Base-by-base conservation (phyloP, 805 yeast genomes). In the Hanseniaspora valbyensis region DNA sequence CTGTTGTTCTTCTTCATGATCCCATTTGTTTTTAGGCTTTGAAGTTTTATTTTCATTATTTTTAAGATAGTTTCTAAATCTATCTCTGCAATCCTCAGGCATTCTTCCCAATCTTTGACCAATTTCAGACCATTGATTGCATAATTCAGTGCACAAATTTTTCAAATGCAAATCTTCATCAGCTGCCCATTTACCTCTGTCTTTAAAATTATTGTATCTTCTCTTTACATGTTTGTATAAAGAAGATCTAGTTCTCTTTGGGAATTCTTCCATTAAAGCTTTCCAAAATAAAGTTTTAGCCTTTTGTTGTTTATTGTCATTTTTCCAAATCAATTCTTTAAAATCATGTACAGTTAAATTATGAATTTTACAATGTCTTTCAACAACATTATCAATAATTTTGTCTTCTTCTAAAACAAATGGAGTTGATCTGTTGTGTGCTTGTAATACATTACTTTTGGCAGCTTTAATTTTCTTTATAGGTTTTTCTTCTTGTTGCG, bases 11-110 rank as follows among this genome's bases (percentile, higher is more conserved):
- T 86, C 95, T 32, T 75, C 78, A 1, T 64, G 61, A 0, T 81
- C 69, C 97, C 97, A 89, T 61, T 83, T 85, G 13, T 26, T 25
- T 34, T 24, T 39, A 7, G 22, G 5, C 13, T 39, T 39, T 10
- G n/a, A 25, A 63, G 84, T 83, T 44, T 76, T 74, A 8, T 80
- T 77, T 55, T 96, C 72, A 50, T 76, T 96, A 69, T 96, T 90
- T 64, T 89, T 89, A 55, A 89, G 83, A 62, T 89, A 90, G 63
- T 90, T 90, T 65, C 97, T 74, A 95, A 95, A 90, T 58, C 97
- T 73, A 64, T 90, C 97, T 58, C 97, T 75, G 65, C 96, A 89
- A 66, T 90, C 97, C 61, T 90, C 97, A 0, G 97, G 96, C 97
- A 90, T 90, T 59, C 97, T 72, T 13, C 84, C 86, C 77, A 90